Base-by-base conservation (phyloP, 441 rosid genomes). In the Bocquillonia castaneifolia region DNA sequence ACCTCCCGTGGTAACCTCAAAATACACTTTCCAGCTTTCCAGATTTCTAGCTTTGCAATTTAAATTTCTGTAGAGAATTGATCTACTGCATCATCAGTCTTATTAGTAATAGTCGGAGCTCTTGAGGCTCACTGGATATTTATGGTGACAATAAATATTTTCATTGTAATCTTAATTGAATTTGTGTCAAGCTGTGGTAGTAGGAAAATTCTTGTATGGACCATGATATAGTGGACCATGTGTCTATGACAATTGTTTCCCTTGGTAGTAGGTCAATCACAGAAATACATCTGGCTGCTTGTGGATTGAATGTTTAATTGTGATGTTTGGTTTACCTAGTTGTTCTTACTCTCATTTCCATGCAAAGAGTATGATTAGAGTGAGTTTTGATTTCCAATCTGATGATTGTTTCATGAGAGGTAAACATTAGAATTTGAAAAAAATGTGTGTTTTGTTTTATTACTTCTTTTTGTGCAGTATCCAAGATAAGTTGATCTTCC, bases 1-100 rank as follows among this genome's bases (percentile, higher is more conserved):
- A 78, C 99, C 97, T 26, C 79, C 97, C 37, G 83, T 83, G 96
- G 99, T 91, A 90, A 63, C 70, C 73, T 68, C 23, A 14, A 61
- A 57, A 56, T 44, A 37, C 23, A 7, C 32, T 29, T 1, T 37
- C 28, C 39, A 67, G 39, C 54, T 61, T 48, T 45, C 28, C 25
- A 32, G 14, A 32, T 36, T 48, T 39, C 22, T 54, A 10, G 10
- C 17, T 36, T 58, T 42, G 7, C 15, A 5, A 13, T 42, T 5
- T 6, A 20, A 37, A 15, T 10, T 63, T 36, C 44, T 32, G 28
- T 18, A 1, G 23, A 45, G 17, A 36, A 50, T 51, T 60, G 20
- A 61, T 69, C 32, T 64, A 36, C 40, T n/a, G 54, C 18, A 36
- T 7, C 22, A 6, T 63, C 25, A 62, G 28, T 44, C 13, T 31